Percentiles rank a stretch among this genome's conserved stretches.
phyloP scores from a whole-genome alignment of 257 asterid species.

The Osmanthus fragrans region DNA sequence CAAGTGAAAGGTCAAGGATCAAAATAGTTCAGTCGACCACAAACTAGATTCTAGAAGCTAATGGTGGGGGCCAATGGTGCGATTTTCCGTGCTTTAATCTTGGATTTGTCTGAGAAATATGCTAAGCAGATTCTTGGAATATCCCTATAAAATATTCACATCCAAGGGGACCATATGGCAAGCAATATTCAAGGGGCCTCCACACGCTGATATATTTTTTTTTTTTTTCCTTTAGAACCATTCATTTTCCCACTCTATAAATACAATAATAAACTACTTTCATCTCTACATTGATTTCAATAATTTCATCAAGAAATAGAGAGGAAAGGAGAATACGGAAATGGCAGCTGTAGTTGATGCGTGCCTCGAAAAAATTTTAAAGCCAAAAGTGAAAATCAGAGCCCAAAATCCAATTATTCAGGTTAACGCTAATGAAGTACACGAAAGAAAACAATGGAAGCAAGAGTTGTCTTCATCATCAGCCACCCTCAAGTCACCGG shows the following conservation, averaged over 20 bases:
- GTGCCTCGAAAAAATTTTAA: slow-evolving; percentile 54
- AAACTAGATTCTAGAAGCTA: background rate
- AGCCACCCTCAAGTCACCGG: slow-evolving; percentile 8
- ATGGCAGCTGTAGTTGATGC: slow-evolving; percentile 61
- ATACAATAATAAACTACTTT: slow-evolving; percentile 10
- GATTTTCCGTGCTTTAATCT: background rate
- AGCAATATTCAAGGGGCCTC: slow-evolving; percentile 10
- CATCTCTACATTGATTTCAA: slow-evolving; percentile 19
- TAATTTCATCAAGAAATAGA: slow-evolving; percentile 10
- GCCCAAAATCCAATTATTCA: slow-evolving; percentile 42
- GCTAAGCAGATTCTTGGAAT: slow-evolving; percentile 34
- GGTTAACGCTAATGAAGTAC: slow-evolving; percentile 22
- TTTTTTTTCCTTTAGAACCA: background rate
- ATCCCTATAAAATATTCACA: slow-evolving; percentile 34
- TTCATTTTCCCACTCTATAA: slow-evolving; percentile 19
- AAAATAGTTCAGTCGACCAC: background rate
- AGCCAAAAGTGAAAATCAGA: slow-evolving; percentile 49
- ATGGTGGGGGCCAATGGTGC: background rate
- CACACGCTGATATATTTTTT: slow-evolving; percentile 28
- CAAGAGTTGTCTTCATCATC: slow-evolving; percentile 22
- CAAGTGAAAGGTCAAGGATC: background rate
- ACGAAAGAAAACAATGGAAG: slow-evolving; percentile 28
- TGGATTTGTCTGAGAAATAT: slow-evolving; percentile 1
- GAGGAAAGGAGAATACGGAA: slow-evolving; percentile 14
- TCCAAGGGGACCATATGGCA: slow-evolving; percentile 14